Conservation (phyloP, 2,329 filamentous ascomycete species). For the Fusarium sp. region DNA sequence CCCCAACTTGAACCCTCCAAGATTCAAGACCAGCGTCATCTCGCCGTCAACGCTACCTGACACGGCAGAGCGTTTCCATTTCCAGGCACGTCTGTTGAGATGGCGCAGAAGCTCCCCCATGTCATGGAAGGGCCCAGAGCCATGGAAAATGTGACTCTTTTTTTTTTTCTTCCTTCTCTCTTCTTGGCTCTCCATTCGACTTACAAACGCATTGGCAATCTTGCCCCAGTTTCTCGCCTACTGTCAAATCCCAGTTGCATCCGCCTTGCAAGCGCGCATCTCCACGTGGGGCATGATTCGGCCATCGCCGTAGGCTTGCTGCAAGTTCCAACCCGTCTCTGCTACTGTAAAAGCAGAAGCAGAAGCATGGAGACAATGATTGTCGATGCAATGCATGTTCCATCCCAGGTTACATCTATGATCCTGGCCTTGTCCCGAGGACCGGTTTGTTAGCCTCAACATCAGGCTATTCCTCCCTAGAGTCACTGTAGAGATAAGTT, state of each 20-base stretch:
- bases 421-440: not conserved
- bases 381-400: constrained; percentile 28
- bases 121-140: constrained; percentile 25
- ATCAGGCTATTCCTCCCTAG: not conserved
- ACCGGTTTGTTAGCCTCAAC: constrained; percentile 10
- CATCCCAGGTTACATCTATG: constrained; percentile 6
- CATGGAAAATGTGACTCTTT: constrained; percentile 31
- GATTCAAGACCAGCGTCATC: constrained; percentile 23
- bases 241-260: constrained; percentile 25
- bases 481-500: not conserved
- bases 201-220: not conserved
- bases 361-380: not conserved
- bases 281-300: constrained; percentile 43
- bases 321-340: not conserved
- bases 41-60: constrained; percentile 35
- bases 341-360: not conserved
- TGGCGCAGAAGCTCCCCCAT: constrained; percentile 13
- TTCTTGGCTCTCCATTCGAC: not conserved
- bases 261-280: constrained; percentile 39
- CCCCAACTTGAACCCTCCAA: not conserved
- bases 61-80: constrained; percentile 4
- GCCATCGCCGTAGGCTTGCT: constrained; percentile 34
- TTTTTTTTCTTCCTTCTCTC: not conserved
- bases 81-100: not conserved
- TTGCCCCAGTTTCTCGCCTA: not conserved